Evolutionary conservation across 345 rosid genomes (phyloP).

Genomic region (Odontarrhena argentea): DNA sequence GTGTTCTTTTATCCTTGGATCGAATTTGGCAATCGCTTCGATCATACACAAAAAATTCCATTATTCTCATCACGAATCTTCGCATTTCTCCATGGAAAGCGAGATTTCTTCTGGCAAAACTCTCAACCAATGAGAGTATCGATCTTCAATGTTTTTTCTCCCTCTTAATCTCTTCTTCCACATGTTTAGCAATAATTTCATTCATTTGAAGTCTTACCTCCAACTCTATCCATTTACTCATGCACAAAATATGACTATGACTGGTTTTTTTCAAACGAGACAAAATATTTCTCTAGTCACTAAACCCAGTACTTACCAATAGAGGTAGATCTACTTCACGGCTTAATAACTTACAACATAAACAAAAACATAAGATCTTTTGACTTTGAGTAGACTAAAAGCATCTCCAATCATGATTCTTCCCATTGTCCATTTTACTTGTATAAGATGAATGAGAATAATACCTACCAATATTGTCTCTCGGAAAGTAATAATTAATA

Average conservation of each 20-base stretch:
- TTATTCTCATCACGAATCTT: too few relatives aligned
- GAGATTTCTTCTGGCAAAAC: too few relatives aligned
- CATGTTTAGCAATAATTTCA: not conserved
- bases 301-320: not conserved
- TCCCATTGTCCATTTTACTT: not conserved
- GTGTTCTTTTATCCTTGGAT: too few relatives aligned
- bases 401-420: too few relatives aligned
- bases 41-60: too few relatives aligned
- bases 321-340: not conserved
- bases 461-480: not conserved
- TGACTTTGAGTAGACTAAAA: not conserved
- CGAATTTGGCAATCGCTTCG: too few relatives aligned
- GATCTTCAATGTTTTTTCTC: slow-evolving; percentile 2
- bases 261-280: not conserved
- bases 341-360: not conserved
- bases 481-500: not conserved
- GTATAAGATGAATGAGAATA: not conserved
- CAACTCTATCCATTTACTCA: not conserved
- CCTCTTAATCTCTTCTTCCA: not conserved
- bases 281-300: not conserved
- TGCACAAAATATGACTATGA: not conserved
- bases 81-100: too few relatives aligned
- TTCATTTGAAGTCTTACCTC: not conserved
- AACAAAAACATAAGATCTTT: not conserved
- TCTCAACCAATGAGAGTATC: not conserved